Evolutionary conservation across 805 yeast species (phyloP).

Genomic region (Kluyveromyces wickerhamii): DNA sequence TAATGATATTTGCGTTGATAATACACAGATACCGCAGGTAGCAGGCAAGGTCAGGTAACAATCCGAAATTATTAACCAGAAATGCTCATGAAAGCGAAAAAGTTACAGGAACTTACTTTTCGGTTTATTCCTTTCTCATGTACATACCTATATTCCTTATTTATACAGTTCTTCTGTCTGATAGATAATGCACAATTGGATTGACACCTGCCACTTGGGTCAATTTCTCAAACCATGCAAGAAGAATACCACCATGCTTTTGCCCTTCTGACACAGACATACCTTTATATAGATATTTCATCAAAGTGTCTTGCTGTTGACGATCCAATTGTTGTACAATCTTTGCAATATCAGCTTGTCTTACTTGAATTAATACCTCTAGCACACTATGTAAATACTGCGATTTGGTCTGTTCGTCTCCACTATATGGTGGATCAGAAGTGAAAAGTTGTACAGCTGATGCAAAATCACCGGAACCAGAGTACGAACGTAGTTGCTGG

Average conservation of each 20-base stretch:
- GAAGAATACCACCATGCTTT: constrained; percentile 75
- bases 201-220: constrained; percentile 82
- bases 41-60: no score
- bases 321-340: constrained; percentile 51
- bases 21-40: no score
- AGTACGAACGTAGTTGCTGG: constrained; percentile 49
- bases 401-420: constrained; percentile 40
- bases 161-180: constrained; percentile 76
- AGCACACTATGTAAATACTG: constrained; percentile 50
- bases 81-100: neutral
- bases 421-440: constrained; percentile 76
- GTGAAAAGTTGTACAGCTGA: constrained; percentile 61
- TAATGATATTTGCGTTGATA: no score
- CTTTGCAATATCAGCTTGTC: constrained; percentile 56
- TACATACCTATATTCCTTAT: constrained; percentile 2
- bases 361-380: constrained; percentile 61
- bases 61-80: neutral
- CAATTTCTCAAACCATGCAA: constrained; percentile 89
- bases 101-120: neutral
- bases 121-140: neutral
- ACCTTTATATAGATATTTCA: constrained; percentile 79
- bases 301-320: constrained; percentile 66
- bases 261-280: constrained; percentile 74
- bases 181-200: constrained; percentile 75
- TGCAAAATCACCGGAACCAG: constrained; percentile 64